Evolutionary conservation across 805 yeast species (phyloP).

Genomic region (Tetrapisispora fleetii): DNA sequence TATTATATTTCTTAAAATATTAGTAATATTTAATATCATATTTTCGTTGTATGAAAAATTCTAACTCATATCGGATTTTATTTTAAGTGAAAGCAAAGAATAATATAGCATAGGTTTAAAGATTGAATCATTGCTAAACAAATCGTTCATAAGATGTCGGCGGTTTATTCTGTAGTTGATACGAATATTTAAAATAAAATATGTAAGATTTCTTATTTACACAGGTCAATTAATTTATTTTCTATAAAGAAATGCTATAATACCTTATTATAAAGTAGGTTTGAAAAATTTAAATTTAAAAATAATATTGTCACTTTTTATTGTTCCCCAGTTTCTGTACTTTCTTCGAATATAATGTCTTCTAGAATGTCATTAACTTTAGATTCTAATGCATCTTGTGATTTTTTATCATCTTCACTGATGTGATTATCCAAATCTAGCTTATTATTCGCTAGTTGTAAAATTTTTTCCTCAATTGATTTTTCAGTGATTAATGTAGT

Average conservation of each 20-base stretch:
- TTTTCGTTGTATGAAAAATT: not conserved
- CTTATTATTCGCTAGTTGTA: slow-evolving; percentile 79
- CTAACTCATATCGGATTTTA: too few relatives aligned
- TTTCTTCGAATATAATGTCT: slow-evolving; percentile 24
- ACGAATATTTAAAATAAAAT: too few relatives aligned
- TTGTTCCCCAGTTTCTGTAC: not conserved
- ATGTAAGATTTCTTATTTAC: too few relatives aligned
- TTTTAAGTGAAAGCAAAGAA: not conserved
- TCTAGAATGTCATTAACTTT: slow-evolving; percentile 42
- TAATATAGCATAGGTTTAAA: too few relatives aligned
- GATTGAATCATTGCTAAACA: too few relatives aligned
- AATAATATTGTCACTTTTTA: too few relatives aligned
- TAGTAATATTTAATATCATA: not conserved
- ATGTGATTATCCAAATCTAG: slow-evolving; percentile 60
- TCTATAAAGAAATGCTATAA: not conserved
- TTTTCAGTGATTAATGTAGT: slow-evolving; percentile 59
- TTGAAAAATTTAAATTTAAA: not conserved
- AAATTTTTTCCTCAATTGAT: slow-evolving; percentile 84
- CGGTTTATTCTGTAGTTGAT: too few relatives aligned
- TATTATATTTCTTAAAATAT: not conserved
- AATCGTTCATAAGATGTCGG: too few relatives aligned
- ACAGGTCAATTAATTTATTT: not conserved
- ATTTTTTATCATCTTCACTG: slow-evolving; percentile 37
- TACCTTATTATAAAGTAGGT: too few relatives aligned
- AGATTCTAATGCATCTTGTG: slow-evolving; percentile 37